phyloP scores from a whole-genome alignment of 805 yeast species.

The Yarrowia yakushimensis region DNA sequence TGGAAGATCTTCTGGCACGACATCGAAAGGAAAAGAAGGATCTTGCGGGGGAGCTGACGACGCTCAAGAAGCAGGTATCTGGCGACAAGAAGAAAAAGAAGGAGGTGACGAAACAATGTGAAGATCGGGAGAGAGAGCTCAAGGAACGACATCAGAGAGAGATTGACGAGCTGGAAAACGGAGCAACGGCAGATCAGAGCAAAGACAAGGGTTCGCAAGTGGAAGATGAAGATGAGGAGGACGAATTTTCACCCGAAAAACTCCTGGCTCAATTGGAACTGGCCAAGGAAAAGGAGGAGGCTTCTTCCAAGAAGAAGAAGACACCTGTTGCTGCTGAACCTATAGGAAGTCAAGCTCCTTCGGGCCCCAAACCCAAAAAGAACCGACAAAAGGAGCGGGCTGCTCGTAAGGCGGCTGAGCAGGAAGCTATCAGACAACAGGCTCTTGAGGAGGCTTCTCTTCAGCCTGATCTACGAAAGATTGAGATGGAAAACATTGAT shows the following conservation, averaged over 20 bases:
- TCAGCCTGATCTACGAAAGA: conserved; percentile 63
- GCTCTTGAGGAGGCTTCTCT: conserved; percentile 67
- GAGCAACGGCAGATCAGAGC: background rate
- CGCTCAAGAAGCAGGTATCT: conserved; percentile 77
- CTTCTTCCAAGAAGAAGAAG: conserved; percentile 15
- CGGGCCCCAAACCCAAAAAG: conserved; percentile 42
- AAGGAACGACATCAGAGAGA: conserved; percentile 56
- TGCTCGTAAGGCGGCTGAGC: conserved; percentile 70
- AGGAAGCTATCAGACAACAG: conserved; percentile 56
- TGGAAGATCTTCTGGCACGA: conserved; percentile 48
- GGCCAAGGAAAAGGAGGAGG: conserved; percentile 32
- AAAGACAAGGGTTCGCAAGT: conserved; percentile 31
- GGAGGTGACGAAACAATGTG: conserved; percentile 57
- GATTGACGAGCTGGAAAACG: conserved; percentile 32
- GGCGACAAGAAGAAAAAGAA: conserved; percentile 56
- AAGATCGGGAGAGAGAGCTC: conserved; percentile 55
- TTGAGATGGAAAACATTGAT: conserved; percentile 66
- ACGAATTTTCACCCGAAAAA: conserved; percentile 62
- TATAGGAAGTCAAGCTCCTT: background rate
- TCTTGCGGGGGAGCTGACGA: conserved; percentile 62
- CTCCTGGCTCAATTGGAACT: conserved; percentile 58
- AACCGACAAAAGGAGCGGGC: conserved; percentile 83
- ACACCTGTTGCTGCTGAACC: conserved; percentile 14
- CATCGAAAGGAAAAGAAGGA: conserved; percentile 71
- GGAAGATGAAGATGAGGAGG: conserved; percentile 41